These are phyloP conservation scores for Collybiopsis confluens DNA, from an alignment of 768 basidiomycete genomes.

Conservation along the genomic window DNA sequence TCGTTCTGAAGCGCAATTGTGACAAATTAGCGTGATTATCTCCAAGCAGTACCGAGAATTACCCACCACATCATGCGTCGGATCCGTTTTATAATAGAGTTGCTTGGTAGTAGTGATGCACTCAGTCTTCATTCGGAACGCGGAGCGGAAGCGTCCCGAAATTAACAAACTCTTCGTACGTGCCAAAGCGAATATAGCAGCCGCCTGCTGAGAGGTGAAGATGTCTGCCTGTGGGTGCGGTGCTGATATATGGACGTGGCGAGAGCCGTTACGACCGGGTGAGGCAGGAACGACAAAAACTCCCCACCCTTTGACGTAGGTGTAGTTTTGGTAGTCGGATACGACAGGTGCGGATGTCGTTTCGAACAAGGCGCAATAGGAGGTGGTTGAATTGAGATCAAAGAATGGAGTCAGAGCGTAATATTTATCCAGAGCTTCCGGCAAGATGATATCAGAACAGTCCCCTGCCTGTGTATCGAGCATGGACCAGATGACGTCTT, in stretches of 20 bases:
- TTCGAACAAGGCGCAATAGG: neutral
- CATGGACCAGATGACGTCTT: neutral
- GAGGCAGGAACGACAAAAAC: neutral
- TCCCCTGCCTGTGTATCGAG: neutral
- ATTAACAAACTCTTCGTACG: neutral
- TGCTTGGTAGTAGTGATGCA: conserved; percentile 27
- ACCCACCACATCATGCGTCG: conserved; percentile 34
- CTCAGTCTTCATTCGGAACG: neutral
- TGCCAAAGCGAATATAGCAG: neutral
- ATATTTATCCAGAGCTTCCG: neutral
- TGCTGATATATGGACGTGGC: conserved; percentile 1
- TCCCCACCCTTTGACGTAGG: neutral
- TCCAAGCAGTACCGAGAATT: conserved; percentile 14
- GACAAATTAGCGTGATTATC: neutral
- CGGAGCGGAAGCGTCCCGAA: neutral
- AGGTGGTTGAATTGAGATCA: neutral
- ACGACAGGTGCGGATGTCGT: neutral
- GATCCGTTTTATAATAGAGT: conserved; percentile 40
- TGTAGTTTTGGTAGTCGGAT: neutral
- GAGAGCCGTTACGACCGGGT: neutral
- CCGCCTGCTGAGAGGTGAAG: conserved; percentile 4
- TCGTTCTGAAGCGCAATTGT: conserved; percentile 26
- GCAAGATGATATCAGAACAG: neutral
- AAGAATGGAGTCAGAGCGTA: neutral
- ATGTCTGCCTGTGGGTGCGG: conserved; percentile 6